Conservation (phyloP, 1,284 basidiomycete species). For the Agroathelia rolfsii region DNA sequence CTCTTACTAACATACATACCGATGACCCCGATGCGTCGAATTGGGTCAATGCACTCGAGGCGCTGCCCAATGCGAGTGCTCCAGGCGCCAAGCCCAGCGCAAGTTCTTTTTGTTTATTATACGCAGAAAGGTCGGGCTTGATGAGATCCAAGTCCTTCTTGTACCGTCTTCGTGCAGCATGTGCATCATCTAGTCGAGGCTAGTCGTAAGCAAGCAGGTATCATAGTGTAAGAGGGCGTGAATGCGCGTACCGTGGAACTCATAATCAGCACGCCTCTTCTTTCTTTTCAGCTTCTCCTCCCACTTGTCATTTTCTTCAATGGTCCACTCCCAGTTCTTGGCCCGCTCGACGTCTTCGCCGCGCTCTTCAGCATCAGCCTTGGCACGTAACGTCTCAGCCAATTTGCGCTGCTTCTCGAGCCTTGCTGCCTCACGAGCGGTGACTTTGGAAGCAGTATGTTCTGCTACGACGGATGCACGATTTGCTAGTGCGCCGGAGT, state of each 20-base stretch:
- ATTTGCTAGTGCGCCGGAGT: constrained; percentile 77
- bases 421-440: constrained; percentile 67
- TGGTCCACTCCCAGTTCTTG: constrained; percentile 90
- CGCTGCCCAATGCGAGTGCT: constrained; percentile 35
- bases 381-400: constrained; percentile 78
- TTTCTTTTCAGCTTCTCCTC: constrained; percentile 79
- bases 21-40: too few relatives aligned
- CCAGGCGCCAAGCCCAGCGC: constrained; percentile 68
- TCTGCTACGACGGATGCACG: constrained; percentile 78
- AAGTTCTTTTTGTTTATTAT: constrained; percentile 81
- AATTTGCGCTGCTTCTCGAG: constrained; percentile 82
- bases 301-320: constrained; percentile 93
- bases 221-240: constrained; percentile 13
- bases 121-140: constrained; percentile 79
- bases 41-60: constrained; percentile 24
- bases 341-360: constrained; percentile 72
- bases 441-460: constrained; percentile 64
- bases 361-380: constrained; percentile 79
- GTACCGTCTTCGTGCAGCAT: constrained; percentile 82
- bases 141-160: constrained; percentile 83
- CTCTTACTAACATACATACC: constrained; percentile 22
- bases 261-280: constrained; percentile 67
- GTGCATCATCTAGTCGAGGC: constrained; percentile 88
- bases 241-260: constrained; percentile 64
- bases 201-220: too few relatives aligned